Evolutionary conservation across 1,284 basidiomycete genomes (phyloP).

Genomic region (Entoloma clypeatum): DNA sequence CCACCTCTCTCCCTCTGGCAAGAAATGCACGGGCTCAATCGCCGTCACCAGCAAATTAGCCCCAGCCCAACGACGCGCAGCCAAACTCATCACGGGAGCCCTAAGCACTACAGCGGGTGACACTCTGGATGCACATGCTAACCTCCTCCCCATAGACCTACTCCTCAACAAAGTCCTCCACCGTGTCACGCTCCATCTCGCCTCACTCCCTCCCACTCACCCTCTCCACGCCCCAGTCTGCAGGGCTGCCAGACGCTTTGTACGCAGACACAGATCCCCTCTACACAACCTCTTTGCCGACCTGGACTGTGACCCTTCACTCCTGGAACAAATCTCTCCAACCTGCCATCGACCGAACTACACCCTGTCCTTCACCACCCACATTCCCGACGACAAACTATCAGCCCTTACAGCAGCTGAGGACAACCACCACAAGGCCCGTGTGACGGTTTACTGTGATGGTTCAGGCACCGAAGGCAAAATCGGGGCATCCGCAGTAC

Average conservation of each 20-base stretch:
- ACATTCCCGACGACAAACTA: too few relatives aligned
- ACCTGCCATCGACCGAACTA: too few relatives aligned
- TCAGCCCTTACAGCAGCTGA: too few relatives aligned
- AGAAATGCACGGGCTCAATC: neutral
- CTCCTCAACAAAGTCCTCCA: conserved; percentile 22
- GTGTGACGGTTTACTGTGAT: too few relatives aligned
- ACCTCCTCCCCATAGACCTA: conserved; percentile 29
- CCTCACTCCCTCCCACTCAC: conserved; percentile 29
- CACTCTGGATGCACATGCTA: conserved; percentile 27
- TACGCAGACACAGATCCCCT: neutral
- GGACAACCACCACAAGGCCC: too few relatives aligned
- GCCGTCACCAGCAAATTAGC: conserved; percentile 19
- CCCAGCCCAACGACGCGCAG: conserved; percentile 29
- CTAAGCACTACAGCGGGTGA: conserved; percentile 30
- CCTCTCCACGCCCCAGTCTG: conserved; percentile 23
- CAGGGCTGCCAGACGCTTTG: conserved; percentile 6
- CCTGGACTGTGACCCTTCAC: too few relatives aligned
- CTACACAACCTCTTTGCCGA: conserved; percentile 13
- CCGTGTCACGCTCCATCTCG: conserved; percentile 25
- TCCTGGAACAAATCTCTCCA: too few relatives aligned
- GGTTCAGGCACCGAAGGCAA: too few relatives aligned
- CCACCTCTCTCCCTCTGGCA: conserved; percentile 20
- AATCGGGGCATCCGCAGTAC: too few relatives aligned
- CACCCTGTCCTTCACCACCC: too few relatives aligned
- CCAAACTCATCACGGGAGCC: conserved; percentile 30